These are phyloP conservation scores for Marchantia paleacea DNA, from an alignment of 225 moss, liverwort and hornwort species.

Conservation along the genomic window DNA sequence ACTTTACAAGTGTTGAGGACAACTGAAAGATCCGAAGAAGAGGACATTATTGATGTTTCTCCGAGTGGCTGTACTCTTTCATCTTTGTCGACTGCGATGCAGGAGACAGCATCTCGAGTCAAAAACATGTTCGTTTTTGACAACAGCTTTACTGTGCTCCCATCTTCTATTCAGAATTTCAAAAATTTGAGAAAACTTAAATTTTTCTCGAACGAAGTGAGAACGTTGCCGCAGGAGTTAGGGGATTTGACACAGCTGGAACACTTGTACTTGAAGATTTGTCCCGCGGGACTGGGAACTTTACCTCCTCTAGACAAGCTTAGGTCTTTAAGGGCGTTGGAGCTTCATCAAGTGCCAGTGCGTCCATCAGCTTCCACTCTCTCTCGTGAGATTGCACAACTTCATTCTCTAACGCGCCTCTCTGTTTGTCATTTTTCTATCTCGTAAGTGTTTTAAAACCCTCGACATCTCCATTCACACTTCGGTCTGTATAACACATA, in stretches of 20 bases:
- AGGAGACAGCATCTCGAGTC: slow-evolving; percentile 56
- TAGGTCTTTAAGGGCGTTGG: slow-evolving; percentile 72
- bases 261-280: slow-evolving; percentile 73
- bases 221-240: slow-evolving; percentile 69
- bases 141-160: slow-evolving; percentile 77
- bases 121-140: slow-evolving; percentile 90
- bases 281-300: slow-evolving; percentile 63
- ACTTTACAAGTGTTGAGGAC: slow-evolving; percentile 10
- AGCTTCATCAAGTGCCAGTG: slow-evolving; percentile 83
- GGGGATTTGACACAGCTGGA: slow-evolving; percentile 74
- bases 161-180: slow-evolving; percentile 54
- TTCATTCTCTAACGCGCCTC: slow-evolving; percentile 88
- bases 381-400: slow-evolving; percentile 95
- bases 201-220: slow-evolving; percentile 86
- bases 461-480: slow-evolving; percentile 13
- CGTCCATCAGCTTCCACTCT: slow-evolving; percentile 83
- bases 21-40: slow-evolving; percentile 46
- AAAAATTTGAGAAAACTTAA: slow-evolving; percentile 77
- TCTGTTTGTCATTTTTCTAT: slow-evolving; percentile 93
- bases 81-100: slow-evolving; percentile 54
- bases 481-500: not conserved
- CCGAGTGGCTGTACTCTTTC: slow-evolving; percentile 72
- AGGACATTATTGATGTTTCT: slow-evolving; percentile 65
- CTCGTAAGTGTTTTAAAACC: slow-evolving; percentile 66
- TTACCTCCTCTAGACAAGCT: slow-evolving; percentile 80